Percentiles rank a stretch among this genome's conserved stretches.
phyloP scores from a whole-genome alignment of 345 rosid species.

The Moringa oleifera region DNA sequence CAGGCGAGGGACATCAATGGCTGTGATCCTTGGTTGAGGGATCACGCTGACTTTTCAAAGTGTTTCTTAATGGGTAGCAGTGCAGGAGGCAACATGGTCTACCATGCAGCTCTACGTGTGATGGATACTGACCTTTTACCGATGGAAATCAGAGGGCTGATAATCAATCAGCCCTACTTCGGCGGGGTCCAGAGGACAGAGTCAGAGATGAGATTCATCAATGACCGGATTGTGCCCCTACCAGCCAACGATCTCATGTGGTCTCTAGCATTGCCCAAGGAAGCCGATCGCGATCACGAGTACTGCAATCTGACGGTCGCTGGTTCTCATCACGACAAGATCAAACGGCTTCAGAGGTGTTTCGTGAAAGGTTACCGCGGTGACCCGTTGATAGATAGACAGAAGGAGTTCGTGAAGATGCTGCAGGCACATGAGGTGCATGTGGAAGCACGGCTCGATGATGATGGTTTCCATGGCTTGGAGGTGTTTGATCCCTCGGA shows the following conservation, averaged over 20 bases:
- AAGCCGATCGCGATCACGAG: conserved; percentile 68
- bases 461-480: conserved; percentile 62
- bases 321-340: conserved; percentile 30
- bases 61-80: conserved; percentile 73
- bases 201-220: conserved; percentile 41
- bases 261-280: conserved; percentile 61
- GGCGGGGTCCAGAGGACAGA: conserved; percentile 55
- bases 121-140: conserved; percentile 42
- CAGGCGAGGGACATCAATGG: conserved; percentile 41
- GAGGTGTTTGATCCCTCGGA: conserved; percentile 52
- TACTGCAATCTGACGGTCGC: conserved; percentile 50
- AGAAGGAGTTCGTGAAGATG: conserved; percentile 50
- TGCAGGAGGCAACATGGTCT: conserved; percentile 70
- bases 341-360: conserved; percentile 47
- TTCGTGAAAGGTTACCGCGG: conserved; percentile 52
- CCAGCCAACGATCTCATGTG: conserved; percentile 51
- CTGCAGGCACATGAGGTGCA: conserved; percentile 51
- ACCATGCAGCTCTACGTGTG: conserved; percentile 49
- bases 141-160: conserved; percentile 54
- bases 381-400: conserved; percentile 70
- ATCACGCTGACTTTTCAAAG: conserved; percentile 45
- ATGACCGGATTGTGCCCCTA: conserved; percentile 56
- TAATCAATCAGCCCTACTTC: conserved; percentile 59
- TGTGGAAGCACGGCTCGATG: conserved; percentile 36
- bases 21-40: conserved; percentile 62